Base-by-base conservation (phyloP, 2,329 filamentous ascomycete species). In the Ophiosphaerella korrae region DNA sequence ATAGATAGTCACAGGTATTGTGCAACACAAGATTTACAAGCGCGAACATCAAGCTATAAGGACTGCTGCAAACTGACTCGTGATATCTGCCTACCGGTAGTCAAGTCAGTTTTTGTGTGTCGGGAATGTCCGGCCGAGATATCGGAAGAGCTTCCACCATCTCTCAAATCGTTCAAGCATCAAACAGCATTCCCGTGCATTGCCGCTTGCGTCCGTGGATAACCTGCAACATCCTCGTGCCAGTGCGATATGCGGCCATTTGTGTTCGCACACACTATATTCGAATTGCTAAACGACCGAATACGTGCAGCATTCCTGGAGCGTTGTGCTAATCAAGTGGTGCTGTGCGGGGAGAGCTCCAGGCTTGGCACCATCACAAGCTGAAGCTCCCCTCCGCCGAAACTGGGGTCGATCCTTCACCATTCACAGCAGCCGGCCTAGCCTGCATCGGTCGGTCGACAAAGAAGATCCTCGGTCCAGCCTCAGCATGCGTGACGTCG, bases 291-390 rank as follows among this genome's bases (percentile, higher is more conserved):
- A 11, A 13, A 47, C 16, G 18, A 41, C 23, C 12, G 34, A 41
- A 24, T 57, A 47, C 12, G 26, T 33, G 42, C 45, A 38, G 24
- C 42, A 41, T 24, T 47, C 36, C 50, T 33, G 38, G 49, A 45
- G 26, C 51, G 52, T 57, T 59, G 59, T 48, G 62, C 54, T 55
- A 52, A 53, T 59, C 55, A 42, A 53, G 50, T 48, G 37, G 47
- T 16, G 42, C 45, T 52, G 52, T 66, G 65, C 67, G 65, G 65
- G 56, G 56, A 50, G 37, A 55, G 55, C 45, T 53, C 46, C 40
- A 45, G 53, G 48, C 67, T 72, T 67, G 68, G 67, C 67, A 59
- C 55, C 64, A 55, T 72, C 70, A 72, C 67, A 70, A 70, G 68
- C 67, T 63, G 48, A 46, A 66, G 55, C 61, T 66, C 53, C 68